These are phyloP conservation scores for Peltaster fructicola DNA, from an alignment of 2,329 filamentous ascomycete genomes.

Conservation along the genomic window DNA sequence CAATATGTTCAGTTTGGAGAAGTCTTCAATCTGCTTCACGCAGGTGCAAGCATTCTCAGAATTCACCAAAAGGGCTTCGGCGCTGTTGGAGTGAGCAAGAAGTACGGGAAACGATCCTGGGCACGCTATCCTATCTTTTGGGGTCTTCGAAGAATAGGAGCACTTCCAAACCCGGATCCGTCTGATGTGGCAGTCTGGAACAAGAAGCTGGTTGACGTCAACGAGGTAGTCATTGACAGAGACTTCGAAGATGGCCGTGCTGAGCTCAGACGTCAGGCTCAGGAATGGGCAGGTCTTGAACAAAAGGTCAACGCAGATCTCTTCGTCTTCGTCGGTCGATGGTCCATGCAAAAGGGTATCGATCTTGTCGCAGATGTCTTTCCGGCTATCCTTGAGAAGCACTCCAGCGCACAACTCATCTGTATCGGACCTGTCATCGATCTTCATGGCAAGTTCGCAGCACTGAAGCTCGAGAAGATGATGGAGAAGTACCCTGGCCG, in stretches of 20 bases:
- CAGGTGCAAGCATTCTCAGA: slow-evolving; percentile 47
- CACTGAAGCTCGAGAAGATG: slow-evolving; percentile 44
- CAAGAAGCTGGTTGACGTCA: slow-evolving; percentile 32
- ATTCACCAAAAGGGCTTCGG: slow-evolving; percentile 51
- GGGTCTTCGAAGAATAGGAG: slow-evolving; percentile 44
- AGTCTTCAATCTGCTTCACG: slow-evolving; percentile 51
- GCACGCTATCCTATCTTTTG: slow-evolving; percentile 53
- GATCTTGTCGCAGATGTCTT: slow-evolving; percentile 53
- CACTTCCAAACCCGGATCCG: slow-evolving; percentile 48
- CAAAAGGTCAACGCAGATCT: slow-evolving; percentile 44
- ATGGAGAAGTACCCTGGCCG: slow-evolving; percentile 48
- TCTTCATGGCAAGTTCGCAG: slow-evolving; percentile 50
- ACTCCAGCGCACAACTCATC: slow-evolving; percentile 43
- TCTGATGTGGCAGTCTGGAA: slow-evolving; percentile 46
- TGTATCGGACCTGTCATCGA: slow-evolving; percentile 49
- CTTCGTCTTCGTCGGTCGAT: slow-evolving; percentile 51
- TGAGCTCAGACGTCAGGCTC: slow-evolving; percentile 41
- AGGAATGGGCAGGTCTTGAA: slow-evolving; percentile 49
- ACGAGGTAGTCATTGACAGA: slow-evolving; percentile 34
- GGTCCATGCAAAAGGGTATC: slow-evolving; percentile 52
- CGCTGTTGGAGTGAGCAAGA: slow-evolving; percentile 49
- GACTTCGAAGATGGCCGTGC: slow-evolving; percentile 36
- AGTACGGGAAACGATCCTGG: slow-evolving; percentile 49
- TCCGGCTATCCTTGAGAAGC: slow-evolving; percentile 41
- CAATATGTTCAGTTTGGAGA: slow-evolving; percentile 51